phyloP scores from a whole-genome alignment of 2,329 filamentous ascomycete genomes.

The Stagonosporopsis tanaceti region DNA sequence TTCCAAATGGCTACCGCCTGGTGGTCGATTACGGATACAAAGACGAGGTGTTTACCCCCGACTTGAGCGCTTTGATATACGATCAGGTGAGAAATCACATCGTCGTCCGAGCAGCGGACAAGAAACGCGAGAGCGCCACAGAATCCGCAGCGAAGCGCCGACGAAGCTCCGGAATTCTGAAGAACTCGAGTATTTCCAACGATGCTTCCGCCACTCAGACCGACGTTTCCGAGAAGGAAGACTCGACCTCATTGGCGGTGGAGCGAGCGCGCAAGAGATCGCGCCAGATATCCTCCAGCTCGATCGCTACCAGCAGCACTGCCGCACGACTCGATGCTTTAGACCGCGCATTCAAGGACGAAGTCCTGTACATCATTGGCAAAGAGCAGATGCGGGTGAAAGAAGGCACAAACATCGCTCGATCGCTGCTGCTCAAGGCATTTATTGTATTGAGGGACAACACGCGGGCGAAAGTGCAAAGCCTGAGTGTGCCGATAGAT shows the following conservation, averaged over 20 bases:
- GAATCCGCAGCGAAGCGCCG: background rate
- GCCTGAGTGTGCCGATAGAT: constrained; percentile 66
- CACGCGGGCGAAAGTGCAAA: constrained; percentile 71
- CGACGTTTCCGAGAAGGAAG: constrained; percentile 15
- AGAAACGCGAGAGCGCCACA: constrained; percentile 19
- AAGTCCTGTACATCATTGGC: constrained; percentile 64
- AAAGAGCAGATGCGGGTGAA: constrained; percentile 58
- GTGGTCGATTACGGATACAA: constrained; percentile 76
- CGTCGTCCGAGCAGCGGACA: constrained; percentile 38
- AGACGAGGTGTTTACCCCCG: constrained; percentile 72
- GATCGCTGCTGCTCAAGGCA: constrained; percentile 59
- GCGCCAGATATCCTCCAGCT: constrained; percentile 20
- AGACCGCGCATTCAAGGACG: constrained; percentile 55
- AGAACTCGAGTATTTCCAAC: constrained; percentile 1
- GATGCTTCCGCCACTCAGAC: constrained; percentile 8
- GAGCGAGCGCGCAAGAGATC: constrained; percentile 9
- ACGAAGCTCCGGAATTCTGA: constrained; percentile 7
- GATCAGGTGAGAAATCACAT: constrained; percentile 63
- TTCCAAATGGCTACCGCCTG: constrained; percentile 73
- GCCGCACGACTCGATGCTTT: constrained; percentile 45
- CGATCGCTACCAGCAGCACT: constrained; percentile 26
- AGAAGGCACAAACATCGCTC: constrained; percentile 51
- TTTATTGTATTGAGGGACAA: constrained; percentile 74
- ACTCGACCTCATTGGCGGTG: constrained; percentile 1
- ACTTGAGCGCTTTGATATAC: constrained; percentile 64